These are phyloP conservation scores for Tubosaeta brunneosetosa DNA, from an alignment of 768 basidiomycete genomes.

Conservation along the genomic window DNA sequence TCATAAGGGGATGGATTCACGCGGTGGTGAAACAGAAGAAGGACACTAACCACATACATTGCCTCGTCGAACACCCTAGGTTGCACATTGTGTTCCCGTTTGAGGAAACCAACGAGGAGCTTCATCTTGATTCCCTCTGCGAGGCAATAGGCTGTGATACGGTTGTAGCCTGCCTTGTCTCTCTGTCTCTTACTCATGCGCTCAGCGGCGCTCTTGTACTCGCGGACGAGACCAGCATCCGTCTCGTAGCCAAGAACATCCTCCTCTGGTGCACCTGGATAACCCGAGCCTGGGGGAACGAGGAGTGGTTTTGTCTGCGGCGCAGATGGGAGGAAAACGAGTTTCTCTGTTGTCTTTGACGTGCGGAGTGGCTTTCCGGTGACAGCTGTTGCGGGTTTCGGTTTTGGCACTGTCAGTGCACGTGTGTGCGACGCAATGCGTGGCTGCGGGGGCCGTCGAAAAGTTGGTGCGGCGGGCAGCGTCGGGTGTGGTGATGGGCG, in stretches of 20 bases:
- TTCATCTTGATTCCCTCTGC: conserved; percentile 86
- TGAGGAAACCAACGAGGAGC: conserved; percentile 76
- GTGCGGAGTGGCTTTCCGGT: conserved; percentile 62
- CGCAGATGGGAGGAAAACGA: conserved; percentile 84
- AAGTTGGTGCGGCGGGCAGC: conserved; percentile 16
- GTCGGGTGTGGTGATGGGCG: conserved; percentile 21
- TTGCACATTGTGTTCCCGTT: conserved; percentile 87
- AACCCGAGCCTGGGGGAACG: conserved; percentile 13
- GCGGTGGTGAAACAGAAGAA: background rate
- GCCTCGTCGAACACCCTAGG: conserved; percentile 91
- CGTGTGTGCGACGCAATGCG: conserved; percentile 16
- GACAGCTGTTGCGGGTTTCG: conserved; percentile 14
- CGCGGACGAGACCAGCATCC: conserved; percentile 55
- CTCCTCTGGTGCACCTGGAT: conserved; percentile 34
- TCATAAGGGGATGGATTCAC: background rate
- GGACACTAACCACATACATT: conserved; percentile 72
- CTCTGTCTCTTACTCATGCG: conserved; percentile 85
- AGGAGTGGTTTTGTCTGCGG: conserved; percentile 77
- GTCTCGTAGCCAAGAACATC: conserved; percentile 59
- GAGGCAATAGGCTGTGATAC: conserved; percentile 87
- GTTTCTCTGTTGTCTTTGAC: conserved; percentile 87
- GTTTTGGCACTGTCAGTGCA: conserved; percentile 13
- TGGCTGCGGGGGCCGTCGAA: conserved; percentile 22
- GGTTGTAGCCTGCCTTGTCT: conserved; percentile 71
- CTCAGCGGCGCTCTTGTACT: conserved; percentile 82